phyloP scores from a whole-genome alignment of 139 green algal species.

The Medakamo hakoo region DNA sequence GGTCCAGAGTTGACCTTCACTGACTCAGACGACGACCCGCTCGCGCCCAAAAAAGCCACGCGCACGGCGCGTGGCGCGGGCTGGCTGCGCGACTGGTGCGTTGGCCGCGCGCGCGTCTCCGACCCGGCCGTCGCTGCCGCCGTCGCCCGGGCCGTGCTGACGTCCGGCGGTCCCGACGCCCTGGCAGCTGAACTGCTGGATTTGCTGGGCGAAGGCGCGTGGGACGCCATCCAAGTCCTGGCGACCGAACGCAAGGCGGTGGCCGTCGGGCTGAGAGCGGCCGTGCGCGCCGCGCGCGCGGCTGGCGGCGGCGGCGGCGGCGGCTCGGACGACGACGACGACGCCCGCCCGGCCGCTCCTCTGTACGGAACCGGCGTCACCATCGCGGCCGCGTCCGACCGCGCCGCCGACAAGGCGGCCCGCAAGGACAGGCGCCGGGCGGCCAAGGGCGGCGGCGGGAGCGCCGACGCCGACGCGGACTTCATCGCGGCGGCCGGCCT shows the following conservation, averaged over 20 bases:
- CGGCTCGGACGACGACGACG: not conserved
- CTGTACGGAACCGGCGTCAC: constrained; percentile 24
- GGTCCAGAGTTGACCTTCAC: too few species aligned
- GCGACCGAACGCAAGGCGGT: constrained; percentile 19
- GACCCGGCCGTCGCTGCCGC: constrained; percentile 12
- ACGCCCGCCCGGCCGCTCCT: constrained; percentile 7
- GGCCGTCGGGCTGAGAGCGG: constrained; percentile 8
- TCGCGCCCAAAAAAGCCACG: not conserved
- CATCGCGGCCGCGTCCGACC: constrained; percentile 15
- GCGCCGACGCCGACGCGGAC: constrained; percentile 19
- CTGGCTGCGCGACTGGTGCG: constrained; percentile 13
- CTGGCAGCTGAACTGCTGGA: constrained; percentile 64
- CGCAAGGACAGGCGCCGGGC: constrained; percentile 41
- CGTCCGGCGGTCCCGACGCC: constrained; percentile 16
- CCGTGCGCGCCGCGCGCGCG: constrained; percentile 13
- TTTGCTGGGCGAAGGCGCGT: constrained; percentile 50
- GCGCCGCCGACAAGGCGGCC: not conserved
- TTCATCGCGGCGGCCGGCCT: constrained; percentile 31
- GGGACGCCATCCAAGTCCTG: constrained; percentile 42
- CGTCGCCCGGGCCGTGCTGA: constrained; percentile 14
- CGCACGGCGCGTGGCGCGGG: not conserved
- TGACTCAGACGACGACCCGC: constrained; percentile 18
- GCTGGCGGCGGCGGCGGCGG: constrained; percentile 12
- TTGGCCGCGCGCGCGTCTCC: not conserved
- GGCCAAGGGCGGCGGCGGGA: not conserved